Percentiles rank a stretch among this genome's conserved stretches.
Evolutionary conservation across 2,329 filamentous ascomycete species (phyloP).

Genomic region (Aspergillus pseudoglaucus): DNA sequence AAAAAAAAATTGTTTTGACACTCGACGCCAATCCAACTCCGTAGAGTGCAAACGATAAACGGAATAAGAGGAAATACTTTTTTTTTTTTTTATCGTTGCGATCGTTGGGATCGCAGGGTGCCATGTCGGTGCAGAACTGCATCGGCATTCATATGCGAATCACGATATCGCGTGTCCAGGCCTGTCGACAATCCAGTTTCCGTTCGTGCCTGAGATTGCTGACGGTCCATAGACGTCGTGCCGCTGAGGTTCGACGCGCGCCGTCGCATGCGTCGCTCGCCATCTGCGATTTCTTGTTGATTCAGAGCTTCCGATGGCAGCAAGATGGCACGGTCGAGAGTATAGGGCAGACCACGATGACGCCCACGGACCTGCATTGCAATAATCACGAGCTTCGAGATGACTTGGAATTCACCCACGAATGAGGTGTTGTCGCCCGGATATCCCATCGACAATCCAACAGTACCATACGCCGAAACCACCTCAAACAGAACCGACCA

Average conservation of each 20-base stretch:
- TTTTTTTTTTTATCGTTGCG: neutral
- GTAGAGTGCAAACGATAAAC: too few species aligned
- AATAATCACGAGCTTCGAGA: slow-evolving; percentile 61
- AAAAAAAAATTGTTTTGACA: too few species aligned
- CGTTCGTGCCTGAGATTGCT: slow-evolving; percentile 15
- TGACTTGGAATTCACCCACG: slow-evolving; percentile 67
- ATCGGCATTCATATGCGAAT: slow-evolving; percentile 11
- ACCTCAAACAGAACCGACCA: slow-evolving; percentile 75
- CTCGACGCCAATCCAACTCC: too few species aligned
- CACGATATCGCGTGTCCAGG: slow-evolving; percentile 17
- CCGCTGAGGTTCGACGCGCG: slow-evolving; percentile 31
- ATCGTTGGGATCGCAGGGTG: slow-evolving; percentile 21
- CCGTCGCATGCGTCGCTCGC: slow-evolving; percentile 38
- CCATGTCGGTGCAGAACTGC: slow-evolving; percentile 21
- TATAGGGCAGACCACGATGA: slow-evolving; percentile 59
- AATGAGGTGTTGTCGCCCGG: slow-evolving; percentile 70
- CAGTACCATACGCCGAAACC: slow-evolving; percentile 87
- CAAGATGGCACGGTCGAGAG: slow-evolving; percentile 64
- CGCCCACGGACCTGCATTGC: slow-evolving; percentile 61
- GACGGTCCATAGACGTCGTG: slow-evolving; percentile 17
- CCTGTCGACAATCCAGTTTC: slow-evolving; percentile 19
- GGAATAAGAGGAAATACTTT: too few species aligned
- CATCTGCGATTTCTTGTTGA: slow-evolving; percentile 52
- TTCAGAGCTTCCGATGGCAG: slow-evolving; percentile 61
- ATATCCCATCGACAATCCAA: slow-evolving; percentile 84